Base-by-base conservation (phyloP, 768 basidiomycete species). In the Mycena galericulata region DNA sequence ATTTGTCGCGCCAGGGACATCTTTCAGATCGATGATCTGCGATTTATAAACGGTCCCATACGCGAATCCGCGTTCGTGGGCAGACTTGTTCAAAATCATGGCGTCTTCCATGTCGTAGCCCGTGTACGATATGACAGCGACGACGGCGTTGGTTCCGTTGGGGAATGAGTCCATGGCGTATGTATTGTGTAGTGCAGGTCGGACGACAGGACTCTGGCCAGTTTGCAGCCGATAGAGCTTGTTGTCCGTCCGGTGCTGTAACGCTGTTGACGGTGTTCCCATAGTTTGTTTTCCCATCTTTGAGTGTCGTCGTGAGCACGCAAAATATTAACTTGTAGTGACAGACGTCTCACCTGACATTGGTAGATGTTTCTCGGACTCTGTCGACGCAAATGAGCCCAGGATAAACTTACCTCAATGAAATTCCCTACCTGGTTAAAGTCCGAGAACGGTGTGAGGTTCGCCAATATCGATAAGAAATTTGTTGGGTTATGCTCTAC, bases 41-140 rank as follows among this genome's bases (percentile, higher is more conserved):
- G 95, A 91, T 79, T 99, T 99, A 86, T 98, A 99, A 34, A 99
- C 89, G 1, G 96, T 95, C 29, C 98, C 98, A 76, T 99, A 97
- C 1, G 87, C 96, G 77, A 99, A 99, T 0, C 98, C 98, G 34
- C 98, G 92, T 81, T 99, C 98, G 77, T 99, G 96, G 3, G 96
- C 92, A 1, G 97, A 99, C 81, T 99, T 99, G 80, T 99, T 99
- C 57, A 99, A 83, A 73, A 99, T 99, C 98, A 99, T 99, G 72
- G 98, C 98, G 74, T 99, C 98, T 82, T 99, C 98, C 98, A 99
- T 99, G 79, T 99, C 98, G 80, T 99, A 99, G 4, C 98, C 98
- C 4, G 98, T 99, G 77, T 99, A 99, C 1, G 98, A 99, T 74
- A 99, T 99, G 76, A 99, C 98, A n/a, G 98, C 98, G 54, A 99